Percentiles rank a stretch among this genome's conserved stretches.
phyloP scores from a whole-genome alignment of 2,329 filamentous ascomycete species.

The Rhinocladiella similis region DNA sequence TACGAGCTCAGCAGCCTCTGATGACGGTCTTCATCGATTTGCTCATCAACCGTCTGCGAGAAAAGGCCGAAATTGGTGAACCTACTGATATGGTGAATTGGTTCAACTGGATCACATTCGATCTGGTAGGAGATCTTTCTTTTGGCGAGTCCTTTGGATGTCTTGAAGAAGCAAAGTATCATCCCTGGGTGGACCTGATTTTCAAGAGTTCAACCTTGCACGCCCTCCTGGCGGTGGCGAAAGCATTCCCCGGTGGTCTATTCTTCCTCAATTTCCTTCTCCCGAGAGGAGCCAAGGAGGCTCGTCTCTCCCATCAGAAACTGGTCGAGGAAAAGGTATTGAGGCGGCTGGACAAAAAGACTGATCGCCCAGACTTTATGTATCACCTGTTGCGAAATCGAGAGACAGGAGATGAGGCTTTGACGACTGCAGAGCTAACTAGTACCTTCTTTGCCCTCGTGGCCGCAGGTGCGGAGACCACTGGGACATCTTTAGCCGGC shows the following conservation, averaged over 20 bases:
- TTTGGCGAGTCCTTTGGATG: slow-evolving; percentile 37
- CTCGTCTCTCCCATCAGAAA: background rate
- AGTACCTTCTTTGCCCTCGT: slow-evolving; percentile 37
- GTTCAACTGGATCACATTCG: slow-evolving; percentile 24
- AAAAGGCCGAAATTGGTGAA: background rate
- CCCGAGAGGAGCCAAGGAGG: background rate
- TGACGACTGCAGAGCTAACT: slow-evolving; percentile 37
- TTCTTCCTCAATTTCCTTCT: background rate
- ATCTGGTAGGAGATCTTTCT: slow-evolving; percentile 32
- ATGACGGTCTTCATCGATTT: no score
- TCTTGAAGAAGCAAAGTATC: slow-evolving; percentile 30
- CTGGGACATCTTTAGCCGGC: slow-evolving; percentile 45
- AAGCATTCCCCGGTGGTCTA: background rate
- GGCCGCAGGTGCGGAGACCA: slow-evolving; percentile 48
- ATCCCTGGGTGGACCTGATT: slow-evolving; percentile 35
- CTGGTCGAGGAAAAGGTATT: background rate
- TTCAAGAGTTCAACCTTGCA: slow-evolving; percentile 20
- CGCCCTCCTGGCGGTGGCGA: slow-evolving; percentile 33
- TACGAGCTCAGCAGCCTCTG: no score
- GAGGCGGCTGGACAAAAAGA: background rate
- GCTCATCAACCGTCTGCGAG: no score
- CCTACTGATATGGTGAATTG: slow-evolving; percentile 16
- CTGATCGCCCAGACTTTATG: slow-evolving; percentile 15
- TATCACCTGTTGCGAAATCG: slow-evolving; percentile 13
- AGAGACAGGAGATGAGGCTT: slow-evolving; percentile 4